Percentiles rank a stretch among this genome's conserved stretches.
phyloP scores from a whole-genome alignment of 1,284 basidiomycete genomes.

The Pseudozyma tsukubaensis region DNA sequence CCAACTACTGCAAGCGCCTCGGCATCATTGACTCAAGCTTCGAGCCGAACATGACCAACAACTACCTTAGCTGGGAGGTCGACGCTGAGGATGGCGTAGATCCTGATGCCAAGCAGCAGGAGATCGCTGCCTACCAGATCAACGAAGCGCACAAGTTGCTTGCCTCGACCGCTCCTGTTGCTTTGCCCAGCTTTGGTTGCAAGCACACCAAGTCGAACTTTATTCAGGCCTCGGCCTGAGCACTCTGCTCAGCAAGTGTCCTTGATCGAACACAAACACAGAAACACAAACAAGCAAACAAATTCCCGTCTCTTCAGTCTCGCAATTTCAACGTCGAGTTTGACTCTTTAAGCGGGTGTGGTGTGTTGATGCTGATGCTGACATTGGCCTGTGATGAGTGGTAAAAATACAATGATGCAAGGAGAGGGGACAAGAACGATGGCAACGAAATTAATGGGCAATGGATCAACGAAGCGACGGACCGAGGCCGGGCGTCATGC shows the following conservation, averaged over 20 bases:
- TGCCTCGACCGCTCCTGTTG: slow-evolving; percentile 3
- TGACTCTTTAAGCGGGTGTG: too few relatives aligned
- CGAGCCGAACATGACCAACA: slow-evolving; percentile 69
- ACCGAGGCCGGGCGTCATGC: slow-evolving; percentile 21
- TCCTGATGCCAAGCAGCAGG: slow-evolving; percentile 56
- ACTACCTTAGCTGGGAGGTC: slow-evolving; percentile 54
- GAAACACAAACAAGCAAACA: too few relatives aligned
- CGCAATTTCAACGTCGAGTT: too few relatives aligned
- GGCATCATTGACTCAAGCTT: slow-evolving; percentile 66
- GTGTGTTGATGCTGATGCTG: background rate
- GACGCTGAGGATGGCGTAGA: slow-evolving; percentile 50
- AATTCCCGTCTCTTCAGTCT: too few relatives aligned
- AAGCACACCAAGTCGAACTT: slow-evolving; percentile 15
- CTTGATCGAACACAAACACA: too few relatives aligned
- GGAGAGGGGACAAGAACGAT: background rate
- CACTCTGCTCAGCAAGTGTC: background rate
- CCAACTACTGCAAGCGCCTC: slow-evolving; percentile 69
- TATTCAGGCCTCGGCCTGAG: slow-evolving; percentile 22
- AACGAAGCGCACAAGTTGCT: slow-evolving; percentile 49
- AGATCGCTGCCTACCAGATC: slow-evolving; percentile 52
- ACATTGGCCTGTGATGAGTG: background rate
- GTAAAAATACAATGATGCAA: slow-evolving; percentile 32
- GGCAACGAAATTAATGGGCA: background rate
- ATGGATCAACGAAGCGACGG: slow-evolving; percentile 22
- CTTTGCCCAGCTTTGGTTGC: slow-evolving; percentile 33